These are phyloP conservation scores for Dothistroma pini DNA, from an alignment of 2,329 filamentous ascomycete genomes.

Conservation along the genomic window DNA sequence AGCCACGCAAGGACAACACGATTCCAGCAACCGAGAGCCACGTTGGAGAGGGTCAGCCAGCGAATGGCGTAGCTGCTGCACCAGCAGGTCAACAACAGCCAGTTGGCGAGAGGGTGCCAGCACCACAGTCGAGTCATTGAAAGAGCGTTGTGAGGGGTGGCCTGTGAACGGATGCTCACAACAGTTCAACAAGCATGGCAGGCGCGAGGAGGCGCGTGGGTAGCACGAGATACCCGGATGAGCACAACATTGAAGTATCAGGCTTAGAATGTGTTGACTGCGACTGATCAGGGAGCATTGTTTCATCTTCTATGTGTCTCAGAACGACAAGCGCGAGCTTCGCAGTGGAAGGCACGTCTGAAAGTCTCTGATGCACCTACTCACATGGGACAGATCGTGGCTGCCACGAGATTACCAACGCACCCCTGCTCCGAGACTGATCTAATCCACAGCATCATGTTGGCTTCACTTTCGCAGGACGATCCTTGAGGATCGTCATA, in stretches of 20 bases:
- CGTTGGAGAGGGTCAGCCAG: constrained; percentile 29
- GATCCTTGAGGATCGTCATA: neutral
- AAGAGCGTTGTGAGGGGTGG: neutral
- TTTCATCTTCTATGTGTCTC: neutral
- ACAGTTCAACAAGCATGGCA: constrained; percentile 7
- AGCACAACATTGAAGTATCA: constrained; percentile 5
- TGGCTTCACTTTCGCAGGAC: neutral
- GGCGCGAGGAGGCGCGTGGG: constrained; percentile 11
- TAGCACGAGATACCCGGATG: constrained; percentile 9
- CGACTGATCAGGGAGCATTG: neutral
- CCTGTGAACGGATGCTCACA: neutral
- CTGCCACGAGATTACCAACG: neutral
- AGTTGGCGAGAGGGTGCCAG: constrained; percentile 24
- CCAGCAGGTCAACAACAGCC: constrained; percentile 22
- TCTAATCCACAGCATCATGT: neutral
- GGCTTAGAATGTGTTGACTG: constrained; percentile 5
- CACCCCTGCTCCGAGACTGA: neutral
- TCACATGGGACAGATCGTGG: neutral
- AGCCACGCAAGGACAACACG: constrained; percentile 52
- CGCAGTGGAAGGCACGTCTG: neutral
- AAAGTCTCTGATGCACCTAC: neutral
- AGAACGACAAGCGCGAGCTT: neutral
- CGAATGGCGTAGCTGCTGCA: constrained; percentile 17
- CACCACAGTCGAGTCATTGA: constrained; percentile 16
- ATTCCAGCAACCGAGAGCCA: constrained; percentile 34